Conservation (phyloP, 2,329 filamentous ascomycete genomes). For the Fusarium continuum region DNA sequence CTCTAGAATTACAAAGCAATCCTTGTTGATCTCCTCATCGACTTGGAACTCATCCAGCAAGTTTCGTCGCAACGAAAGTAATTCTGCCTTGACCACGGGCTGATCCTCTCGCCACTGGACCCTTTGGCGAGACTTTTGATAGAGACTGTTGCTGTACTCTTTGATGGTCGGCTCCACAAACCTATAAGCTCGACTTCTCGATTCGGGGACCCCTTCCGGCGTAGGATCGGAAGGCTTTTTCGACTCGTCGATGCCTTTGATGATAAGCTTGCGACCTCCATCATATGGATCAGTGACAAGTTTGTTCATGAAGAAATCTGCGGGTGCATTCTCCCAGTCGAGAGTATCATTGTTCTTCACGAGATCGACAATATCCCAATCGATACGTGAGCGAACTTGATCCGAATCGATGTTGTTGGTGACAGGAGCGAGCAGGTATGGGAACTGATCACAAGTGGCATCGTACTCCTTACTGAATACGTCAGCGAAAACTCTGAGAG, state of each 20-base stretch:
- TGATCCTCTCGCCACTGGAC: conserved; percentile 71
- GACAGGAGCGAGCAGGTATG: conserved; percentile 83
- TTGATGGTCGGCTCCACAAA: conserved; percentile 69
- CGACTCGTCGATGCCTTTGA: conserved; percentile 61
- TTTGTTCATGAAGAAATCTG: conserved; percentile 61
- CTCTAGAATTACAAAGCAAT: conserved; percentile 78
- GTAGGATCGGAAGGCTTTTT: conserved; percentile 72
- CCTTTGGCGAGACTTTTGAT: conserved; percentile 63
- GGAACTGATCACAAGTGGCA: conserved; percentile 68
- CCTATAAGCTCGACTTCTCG: conserved; percentile 56
- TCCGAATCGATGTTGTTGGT: conserved; percentile 35
- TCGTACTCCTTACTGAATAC: conserved; percentile 90
- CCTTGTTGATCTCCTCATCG: conserved; percentile 55
- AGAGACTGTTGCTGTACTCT: conserved; percentile 84
- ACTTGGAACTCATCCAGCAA: conserved; percentile 75
- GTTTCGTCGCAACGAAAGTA: conserved; percentile 82
- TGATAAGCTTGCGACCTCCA: conserved; percentile 70
- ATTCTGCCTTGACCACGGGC: conserved; percentile 80
- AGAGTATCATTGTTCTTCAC: conserved; percentile 49
- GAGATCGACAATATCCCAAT: conserved; percentile 67
- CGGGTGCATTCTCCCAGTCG: conserved; percentile 54
- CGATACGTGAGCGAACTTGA: conserved; percentile 53
- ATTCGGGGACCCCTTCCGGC: conserved; percentile 62
- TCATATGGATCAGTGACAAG: conserved; percentile 67
- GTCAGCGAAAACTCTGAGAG: conserved; percentile 79